Conservation (phyloP, 139 green algal genomes). For the Dunaliella primolecta region DNA sequence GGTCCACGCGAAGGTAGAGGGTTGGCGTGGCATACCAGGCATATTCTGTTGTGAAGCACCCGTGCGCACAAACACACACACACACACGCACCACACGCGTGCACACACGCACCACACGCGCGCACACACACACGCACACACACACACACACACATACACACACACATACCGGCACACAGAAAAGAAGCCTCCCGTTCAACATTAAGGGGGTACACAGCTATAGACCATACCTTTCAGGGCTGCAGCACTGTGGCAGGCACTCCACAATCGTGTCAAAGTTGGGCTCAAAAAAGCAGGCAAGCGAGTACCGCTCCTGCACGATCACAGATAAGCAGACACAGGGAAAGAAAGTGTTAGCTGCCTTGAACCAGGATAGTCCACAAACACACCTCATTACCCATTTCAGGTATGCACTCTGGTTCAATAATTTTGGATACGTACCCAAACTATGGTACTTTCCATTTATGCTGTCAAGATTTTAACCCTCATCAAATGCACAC, state of each 20-base stretch:
- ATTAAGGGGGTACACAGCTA: not conserved
- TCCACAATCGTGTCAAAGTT: slow-evolving; percentile 68
- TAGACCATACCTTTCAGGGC: slow-evolving; percentile 11
- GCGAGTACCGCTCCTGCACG: slow-evolving; percentile 63
- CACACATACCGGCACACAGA: not conserved
- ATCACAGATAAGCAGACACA: not conserved
- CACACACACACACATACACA: not conserved
- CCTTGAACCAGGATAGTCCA: not conserved
- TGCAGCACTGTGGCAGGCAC: slow-evolving; percentile 52
- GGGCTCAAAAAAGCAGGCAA: slow-evolving; percentile 84
- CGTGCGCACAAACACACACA: not conserved
- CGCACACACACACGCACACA: not conserved
- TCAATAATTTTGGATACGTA: too few species aligned
- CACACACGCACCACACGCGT: not conserved
- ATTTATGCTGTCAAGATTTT: too few species aligned
- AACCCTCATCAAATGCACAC: too few species aligned
- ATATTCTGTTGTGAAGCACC: not conserved
- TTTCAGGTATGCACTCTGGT: too few species aligned
- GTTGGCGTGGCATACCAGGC: too few species aligned
- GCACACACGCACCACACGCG: not conserved
- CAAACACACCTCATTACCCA: not conserved
- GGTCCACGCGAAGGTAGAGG: too few species aligned
- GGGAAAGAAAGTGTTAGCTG: not conserved
- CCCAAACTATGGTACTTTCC: too few species aligned
- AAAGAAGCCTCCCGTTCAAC: not conserved